Evolutionary conservation across 768 basidiomycete species (phyloP), one percentile per base, ranked within the genome.

Genomic region (Butyriboletus loyo): DNA sequence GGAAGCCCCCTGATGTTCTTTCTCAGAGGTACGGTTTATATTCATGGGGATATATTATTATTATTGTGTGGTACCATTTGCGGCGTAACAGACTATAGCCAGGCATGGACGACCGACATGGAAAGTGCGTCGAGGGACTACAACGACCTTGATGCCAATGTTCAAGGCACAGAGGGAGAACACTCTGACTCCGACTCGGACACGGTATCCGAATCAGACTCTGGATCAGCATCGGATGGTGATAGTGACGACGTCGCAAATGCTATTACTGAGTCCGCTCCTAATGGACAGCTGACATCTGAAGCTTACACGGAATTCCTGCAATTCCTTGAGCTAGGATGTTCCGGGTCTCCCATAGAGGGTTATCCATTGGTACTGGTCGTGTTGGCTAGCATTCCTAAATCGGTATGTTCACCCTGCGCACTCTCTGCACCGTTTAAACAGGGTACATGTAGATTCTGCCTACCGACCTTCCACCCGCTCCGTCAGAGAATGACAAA

Each of bases 291-390:
- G 6, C 38, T 10, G 5, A 35, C 31, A 25, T 81, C 78, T 10
- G 61, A 63, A 22, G 81, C 84, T 3, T 96, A 88, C 62, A 67
- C 62, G 14, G 84, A 87, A 44, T 94, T 98, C 69, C 72, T 93
- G 21, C 79, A 77, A 34, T 97, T 94, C 72, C 78, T 98, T 21
- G 74, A 84, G 50, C 71, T 82, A 1, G 91, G 86, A 11, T 97
- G 93, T 66, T 80, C 82, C n/a, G 87, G 88, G 1, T 82, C 86
- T 5, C 87, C 92, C 0, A 65, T 82, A 1, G 79, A 87, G 57
- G 89, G 88, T 3, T 98, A 97, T 66, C 92, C 92, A 0, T 77
- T 85, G 2, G 77, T 96, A 25, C 72, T 97, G 17, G 75, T 97
- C 24, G 77, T 94, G 24, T 65, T 98, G 14, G 89, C 92, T 2